phyloP scores from a whole-genome alignment of 2,329 filamentous ascomycete species.

The Aspergillus glaucus region DNA sequence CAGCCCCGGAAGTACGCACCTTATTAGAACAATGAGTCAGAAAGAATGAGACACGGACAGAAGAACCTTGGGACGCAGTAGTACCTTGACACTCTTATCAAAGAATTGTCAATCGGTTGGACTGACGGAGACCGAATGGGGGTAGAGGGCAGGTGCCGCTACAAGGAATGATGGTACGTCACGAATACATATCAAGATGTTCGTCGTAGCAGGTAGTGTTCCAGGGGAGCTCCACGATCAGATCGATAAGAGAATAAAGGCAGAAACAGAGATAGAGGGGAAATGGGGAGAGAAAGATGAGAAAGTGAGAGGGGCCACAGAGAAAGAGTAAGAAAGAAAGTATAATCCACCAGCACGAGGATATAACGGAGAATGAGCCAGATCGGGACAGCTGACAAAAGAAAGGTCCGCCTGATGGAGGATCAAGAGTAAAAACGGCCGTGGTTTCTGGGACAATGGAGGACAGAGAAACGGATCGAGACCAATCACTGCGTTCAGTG shows the following conservation, averaged over 20 bases:
- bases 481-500: constrained; percentile 1
- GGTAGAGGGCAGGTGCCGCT: constrained; percentile 13
- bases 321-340: background rate
- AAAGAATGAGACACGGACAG: constrained; percentile 8
- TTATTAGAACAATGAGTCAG: constrained; percentile 1
- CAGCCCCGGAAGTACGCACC: background rate
- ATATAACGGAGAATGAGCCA: background rate
- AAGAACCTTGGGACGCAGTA: background rate
- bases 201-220: constrained; percentile 3
- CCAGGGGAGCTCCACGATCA: constrained; percentile 4
- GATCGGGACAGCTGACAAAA: background rate
- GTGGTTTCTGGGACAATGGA: background rate
- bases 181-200: constrained; percentile 18
- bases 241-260: background rate
- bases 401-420: constrained; percentile 1
- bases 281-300: background rate
- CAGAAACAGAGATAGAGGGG: background rate
- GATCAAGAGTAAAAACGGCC: constrained; percentile 1
- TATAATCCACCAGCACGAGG: background rate
- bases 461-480: background rate
- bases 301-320: background rate
- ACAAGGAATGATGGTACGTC: constrained; percentile 22
- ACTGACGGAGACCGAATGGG: constrained; percentile 3
- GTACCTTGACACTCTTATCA: background rate
- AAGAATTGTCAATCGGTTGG: background rate